These are phyloP conservation scores for Globisporangium spiculum DNA, from an alignment of 352 stramenopile species.

Conservation along the genomic window DNA sequence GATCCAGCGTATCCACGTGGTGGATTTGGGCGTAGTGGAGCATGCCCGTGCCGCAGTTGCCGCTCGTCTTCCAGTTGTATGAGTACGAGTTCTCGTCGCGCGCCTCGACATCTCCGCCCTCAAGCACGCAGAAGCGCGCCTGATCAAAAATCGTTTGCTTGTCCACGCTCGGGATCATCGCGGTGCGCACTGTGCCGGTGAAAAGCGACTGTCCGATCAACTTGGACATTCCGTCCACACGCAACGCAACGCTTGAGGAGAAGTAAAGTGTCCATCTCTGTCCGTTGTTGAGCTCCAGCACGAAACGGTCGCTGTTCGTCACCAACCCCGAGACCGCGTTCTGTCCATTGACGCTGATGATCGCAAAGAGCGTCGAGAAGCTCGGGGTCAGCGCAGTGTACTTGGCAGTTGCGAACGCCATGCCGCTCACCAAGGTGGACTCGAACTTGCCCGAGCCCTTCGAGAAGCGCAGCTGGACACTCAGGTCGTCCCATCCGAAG, in stretches of 20 bases:
- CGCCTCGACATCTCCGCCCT: constrained; percentile 41
- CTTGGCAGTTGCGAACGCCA: constrained; percentile 58
- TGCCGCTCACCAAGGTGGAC: constrained; percentile 52
- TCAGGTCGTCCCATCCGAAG: constrained; percentile 50
- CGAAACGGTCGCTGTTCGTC: constrained; percentile 37
- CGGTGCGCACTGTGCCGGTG: constrained; percentile 31
- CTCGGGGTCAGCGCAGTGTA: constrained; percentile 44
- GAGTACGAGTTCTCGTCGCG: constrained; percentile 44
- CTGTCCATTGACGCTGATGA: constrained; percentile 50
- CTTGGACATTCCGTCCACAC: constrained; percentile 31
- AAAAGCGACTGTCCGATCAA: constrained; percentile 33
- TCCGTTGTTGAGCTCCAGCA: constrained; percentile 46
- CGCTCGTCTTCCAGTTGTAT: constrained; percentile 58
- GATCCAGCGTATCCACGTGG: constrained; percentile 57
- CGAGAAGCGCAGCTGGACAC: constrained; percentile 47
- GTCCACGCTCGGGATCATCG: constrained; percentile 31
- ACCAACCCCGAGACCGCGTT: constrained; percentile 1
- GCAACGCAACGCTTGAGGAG: constrained; percentile 28
- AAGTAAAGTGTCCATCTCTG: constrained; percentile 63
- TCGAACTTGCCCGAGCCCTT: constrained; percentile 37
- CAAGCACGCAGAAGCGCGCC: constrained; percentile 37
- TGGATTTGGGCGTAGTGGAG: constrained; percentile 65
- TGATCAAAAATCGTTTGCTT: constrained; percentile 39
- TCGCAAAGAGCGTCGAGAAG: constrained; percentile 39
- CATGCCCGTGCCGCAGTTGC: constrained; percentile 43